These are phyloP conservation scores for Coemansia sp. DNA, from an alignment of 192 early-diverging fungal genomes.

Conservation along the genomic window DNA sequence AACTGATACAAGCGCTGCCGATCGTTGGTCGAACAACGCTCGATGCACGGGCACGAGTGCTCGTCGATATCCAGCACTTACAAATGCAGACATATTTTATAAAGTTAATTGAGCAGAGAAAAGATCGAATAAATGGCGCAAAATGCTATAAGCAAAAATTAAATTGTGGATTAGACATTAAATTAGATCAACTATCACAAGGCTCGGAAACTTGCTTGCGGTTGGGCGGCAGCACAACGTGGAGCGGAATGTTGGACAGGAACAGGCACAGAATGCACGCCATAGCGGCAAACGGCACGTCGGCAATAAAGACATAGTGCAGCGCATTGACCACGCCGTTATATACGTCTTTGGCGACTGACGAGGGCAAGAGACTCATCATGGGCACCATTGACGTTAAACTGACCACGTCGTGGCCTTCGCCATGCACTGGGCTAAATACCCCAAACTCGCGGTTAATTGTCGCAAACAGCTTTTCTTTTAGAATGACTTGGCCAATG, in stretches of 20 bases:
- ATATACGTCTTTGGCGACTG: conserved; percentile 20
- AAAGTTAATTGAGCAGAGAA: background rate
- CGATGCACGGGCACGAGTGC: background rate
- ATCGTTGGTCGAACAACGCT: background rate
- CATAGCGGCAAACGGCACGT: conserved; percentile 46
- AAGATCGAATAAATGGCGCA: background rate
- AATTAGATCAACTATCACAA: background rate
- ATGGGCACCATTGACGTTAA: conserved; percentile 39
- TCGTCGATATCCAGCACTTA: background rate
- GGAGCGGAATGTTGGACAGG: conserved; percentile 40
- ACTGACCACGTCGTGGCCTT: conserved; percentile 42
- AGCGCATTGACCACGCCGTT: conserved; percentile 39
- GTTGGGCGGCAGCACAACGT: conserved; percentile 26
- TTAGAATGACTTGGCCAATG: conserved; percentile 46
- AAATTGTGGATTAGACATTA: background rate
- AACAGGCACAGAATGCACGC: conserved; percentile 48
- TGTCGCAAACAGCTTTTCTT: conserved; percentile 45
- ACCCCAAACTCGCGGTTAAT: conserved; percentile 19
- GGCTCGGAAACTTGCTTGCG: background rate
- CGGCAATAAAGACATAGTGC: conserved; percentile 42
- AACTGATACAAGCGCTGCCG: background rate
- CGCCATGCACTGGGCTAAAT: conserved; percentile 9
- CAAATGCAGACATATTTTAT: background rate
- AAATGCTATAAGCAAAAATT: too few relatives aligned
- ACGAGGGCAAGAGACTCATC: conserved; percentile 23